A percentile compares a stretch with the other conserved stretches of the same genome.
These are phyloP conservation scores for Fusarium equiseti DNA, from an alignment of 2,329 filamentous ascomycete genomes.

Conservation along the genomic window DNA sequence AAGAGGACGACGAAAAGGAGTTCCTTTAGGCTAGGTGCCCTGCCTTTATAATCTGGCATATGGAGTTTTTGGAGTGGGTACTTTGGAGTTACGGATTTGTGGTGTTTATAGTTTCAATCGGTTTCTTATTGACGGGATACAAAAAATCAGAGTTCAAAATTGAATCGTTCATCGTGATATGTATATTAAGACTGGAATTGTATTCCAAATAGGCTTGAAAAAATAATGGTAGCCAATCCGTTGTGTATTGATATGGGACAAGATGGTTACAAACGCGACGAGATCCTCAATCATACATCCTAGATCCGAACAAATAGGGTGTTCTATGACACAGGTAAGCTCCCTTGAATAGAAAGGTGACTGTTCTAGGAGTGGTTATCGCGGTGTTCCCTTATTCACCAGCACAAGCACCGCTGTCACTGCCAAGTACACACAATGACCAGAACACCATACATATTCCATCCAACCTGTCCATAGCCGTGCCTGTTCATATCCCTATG, in stretches of 20 bases:
- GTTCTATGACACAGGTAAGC: background rate
- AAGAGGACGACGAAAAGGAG: no score
- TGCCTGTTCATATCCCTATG: background rate
- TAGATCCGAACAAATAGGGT: fast-evolving
- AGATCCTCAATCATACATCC: background rate
- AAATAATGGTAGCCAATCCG: fast-evolving
- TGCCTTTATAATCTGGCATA: background rate
- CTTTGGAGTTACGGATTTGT: background rate
- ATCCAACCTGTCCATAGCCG: background rate
- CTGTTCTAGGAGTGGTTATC: no score
- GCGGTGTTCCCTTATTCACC: background rate
- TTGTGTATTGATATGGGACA: background rate
- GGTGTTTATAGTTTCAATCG: no score
- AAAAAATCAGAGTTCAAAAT: no score
- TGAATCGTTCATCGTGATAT: no score
- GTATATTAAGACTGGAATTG: no score
- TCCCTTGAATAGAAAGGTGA: no score
- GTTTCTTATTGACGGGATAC: no score
- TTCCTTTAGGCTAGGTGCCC: background rate
- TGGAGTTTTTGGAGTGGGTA: background rate
- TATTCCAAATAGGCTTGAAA: no score
- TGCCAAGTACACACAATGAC: background rate
- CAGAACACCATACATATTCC: background rate
- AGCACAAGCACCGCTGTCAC: background rate
- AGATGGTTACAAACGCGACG: fast-evolving